Percentiles rank a stretch among this genome's conserved stretches.
Evolutionary conservation across 192 early-diverging fungal genomes (phyloP).

Genomic region (Coemansia furcata): DNA sequence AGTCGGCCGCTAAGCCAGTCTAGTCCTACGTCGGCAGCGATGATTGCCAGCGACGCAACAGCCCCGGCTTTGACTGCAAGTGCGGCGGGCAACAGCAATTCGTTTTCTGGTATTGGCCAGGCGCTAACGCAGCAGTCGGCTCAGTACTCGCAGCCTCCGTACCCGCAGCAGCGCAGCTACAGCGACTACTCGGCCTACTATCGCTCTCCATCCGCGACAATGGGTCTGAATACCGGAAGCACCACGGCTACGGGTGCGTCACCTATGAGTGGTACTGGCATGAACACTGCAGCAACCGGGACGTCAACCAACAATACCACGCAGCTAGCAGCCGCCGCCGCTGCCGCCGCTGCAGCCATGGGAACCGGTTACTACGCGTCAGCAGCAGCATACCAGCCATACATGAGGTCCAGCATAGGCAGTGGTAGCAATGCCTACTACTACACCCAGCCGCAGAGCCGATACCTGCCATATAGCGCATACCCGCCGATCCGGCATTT

Average conservation of each 20-base stretch:
- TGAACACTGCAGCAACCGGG: not conserved
- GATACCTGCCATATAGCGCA: slow-evolving; percentile 48
- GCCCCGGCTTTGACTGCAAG: not conserved
- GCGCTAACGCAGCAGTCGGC: slow-evolving; percentile 17
- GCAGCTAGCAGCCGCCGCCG: slow-evolving; percentile 32
- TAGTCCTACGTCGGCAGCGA: slow-evolving; percentile 26
- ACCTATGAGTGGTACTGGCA: slow-evolving; percentile 25
- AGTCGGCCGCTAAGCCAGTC: slow-evolving; percentile 41
- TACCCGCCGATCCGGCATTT: slow-evolving; percentile 53
- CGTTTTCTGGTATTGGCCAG: slow-evolving; percentile 12
- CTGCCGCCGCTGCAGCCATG: slow-evolving; percentile 38
- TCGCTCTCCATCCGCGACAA: slow-evolving; percentile 38
- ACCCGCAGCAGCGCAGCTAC: slow-evolving; percentile 34
- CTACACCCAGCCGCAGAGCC: slow-evolving; percentile 39
- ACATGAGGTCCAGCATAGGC: slow-evolving; percentile 31
- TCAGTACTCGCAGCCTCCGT: slow-evolving; percentile 19
- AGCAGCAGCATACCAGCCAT: slow-evolving; percentile 45
- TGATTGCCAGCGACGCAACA: slow-evolving; percentile 15
- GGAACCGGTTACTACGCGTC: slow-evolving; percentile 35
- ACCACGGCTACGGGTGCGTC: slow-evolving; percentile 19
- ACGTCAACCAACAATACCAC: not conserved
- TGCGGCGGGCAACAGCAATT: slow-evolving; percentile 6
- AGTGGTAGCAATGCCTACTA: slow-evolving; percentile 26
- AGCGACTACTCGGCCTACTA: slow-evolving; percentile 49
- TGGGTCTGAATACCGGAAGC: slow-evolving; percentile 23